phyloP scores from a whole-genome alignment of 2,329 filamentous ascomycete species.

The Teratosphaeria gauchensis region DNA sequence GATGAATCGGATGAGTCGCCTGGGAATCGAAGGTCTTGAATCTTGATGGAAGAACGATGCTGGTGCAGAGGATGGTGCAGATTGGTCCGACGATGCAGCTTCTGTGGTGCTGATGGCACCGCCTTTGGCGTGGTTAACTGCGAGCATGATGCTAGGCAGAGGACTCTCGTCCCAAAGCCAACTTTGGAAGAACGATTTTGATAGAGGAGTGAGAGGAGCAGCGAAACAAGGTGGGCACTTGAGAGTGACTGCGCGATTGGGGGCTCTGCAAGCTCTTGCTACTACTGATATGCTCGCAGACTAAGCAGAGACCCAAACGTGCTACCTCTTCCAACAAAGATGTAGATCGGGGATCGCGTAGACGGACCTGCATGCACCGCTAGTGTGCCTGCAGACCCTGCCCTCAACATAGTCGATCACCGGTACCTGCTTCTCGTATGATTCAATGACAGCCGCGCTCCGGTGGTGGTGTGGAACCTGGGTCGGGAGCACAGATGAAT shows the following conservation, averaged over 20 bases:
- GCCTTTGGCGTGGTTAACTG: neutral
- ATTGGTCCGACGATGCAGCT: neutral
- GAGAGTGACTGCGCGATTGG: neutral
- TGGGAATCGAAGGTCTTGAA: neutral
- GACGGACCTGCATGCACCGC: neutral
- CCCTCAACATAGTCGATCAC: neutral
- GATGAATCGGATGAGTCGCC: conserved; percentile 2
- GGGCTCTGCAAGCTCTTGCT: neutral
- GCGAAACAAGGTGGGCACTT: neutral
- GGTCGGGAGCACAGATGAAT: neutral
- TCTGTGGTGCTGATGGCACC: neutral
- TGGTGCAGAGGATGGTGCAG: neutral
- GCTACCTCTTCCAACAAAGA: neutral
- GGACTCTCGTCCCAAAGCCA: neutral
- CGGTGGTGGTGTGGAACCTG: neutral
- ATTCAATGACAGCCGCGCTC: neutral
- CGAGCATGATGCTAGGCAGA: neutral
- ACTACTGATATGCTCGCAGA: neutral
- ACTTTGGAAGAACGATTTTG: neutral
- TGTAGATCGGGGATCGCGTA: neutral
- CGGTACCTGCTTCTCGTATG: neutral
- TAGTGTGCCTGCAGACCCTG: neutral
- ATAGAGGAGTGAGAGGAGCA: neutral
- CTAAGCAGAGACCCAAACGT: neutral
- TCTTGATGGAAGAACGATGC: neutral